phyloP scores from a whole-genome alignment of 768 basidiomycete species.

The Trametes meyenii region DNA sequence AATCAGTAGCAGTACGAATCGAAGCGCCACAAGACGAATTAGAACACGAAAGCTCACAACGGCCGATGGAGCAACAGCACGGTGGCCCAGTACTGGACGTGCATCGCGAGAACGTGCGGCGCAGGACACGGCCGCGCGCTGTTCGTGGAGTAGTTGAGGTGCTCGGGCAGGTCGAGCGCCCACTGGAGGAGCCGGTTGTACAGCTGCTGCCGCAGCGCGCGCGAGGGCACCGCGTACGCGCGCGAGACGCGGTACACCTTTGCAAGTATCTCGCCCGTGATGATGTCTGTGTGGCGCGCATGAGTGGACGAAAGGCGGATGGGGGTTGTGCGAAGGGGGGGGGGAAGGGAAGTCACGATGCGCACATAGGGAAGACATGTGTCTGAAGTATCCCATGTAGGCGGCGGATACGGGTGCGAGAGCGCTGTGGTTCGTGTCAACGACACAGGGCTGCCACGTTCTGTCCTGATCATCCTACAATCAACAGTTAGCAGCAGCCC shows the following conservation, averaged over 20 bases:
- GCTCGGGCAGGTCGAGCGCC: constrained; percentile 69
- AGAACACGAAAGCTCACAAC: constrained; percentile 56
- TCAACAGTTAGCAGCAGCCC: neutral
- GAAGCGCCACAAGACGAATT: neutral
- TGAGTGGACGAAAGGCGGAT: neutral
- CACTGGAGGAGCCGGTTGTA: constrained; percentile 71
- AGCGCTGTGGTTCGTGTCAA: constrained; percentile 43
- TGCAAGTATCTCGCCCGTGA: constrained; percentile 66
- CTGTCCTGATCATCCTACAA: constrained; percentile 58
- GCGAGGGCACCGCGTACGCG: constrained; percentile 45
- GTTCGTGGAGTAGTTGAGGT: constrained; percentile 53
- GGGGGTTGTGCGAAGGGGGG: neutral
- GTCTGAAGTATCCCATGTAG: constrained; percentile 56
- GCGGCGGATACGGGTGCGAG: constrained; percentile 45
- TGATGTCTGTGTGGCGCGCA: constrained; percentile 48
- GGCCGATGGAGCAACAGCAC: constrained; percentile 76
- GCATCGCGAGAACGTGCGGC: constrained; percentile 67
- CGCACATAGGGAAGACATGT: constrained; percentile 60
- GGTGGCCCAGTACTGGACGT: constrained; percentile 76
- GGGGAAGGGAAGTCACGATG: constrained; percentile 6
- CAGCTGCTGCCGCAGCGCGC: constrained; percentile 51
- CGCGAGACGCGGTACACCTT: constrained; percentile 73
- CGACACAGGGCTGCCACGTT: constrained; percentile 49
- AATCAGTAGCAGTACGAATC: constrained; percentile 1
- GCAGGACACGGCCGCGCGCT: constrained; percentile 58